A percentile compares a stretch with the other conserved stretches of the same genome.
Conservation (phyloP, 2,329 filamentous ascomycete genomes). For the Helminthosporium solani region DNA sequence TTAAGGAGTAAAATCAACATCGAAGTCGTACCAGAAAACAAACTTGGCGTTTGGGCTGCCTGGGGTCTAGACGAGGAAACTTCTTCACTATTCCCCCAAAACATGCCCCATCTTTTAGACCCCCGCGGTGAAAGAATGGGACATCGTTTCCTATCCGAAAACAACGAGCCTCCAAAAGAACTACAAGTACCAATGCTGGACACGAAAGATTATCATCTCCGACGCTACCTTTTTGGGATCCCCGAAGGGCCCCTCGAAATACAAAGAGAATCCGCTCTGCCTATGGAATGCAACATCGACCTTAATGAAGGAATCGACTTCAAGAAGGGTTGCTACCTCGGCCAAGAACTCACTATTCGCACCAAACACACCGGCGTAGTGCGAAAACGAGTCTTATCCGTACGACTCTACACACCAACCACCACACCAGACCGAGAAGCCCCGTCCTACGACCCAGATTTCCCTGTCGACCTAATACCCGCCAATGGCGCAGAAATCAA, state of each 20-base stretch:
- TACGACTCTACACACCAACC: slow-evolving; percentile 62
- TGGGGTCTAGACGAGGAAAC: slow-evolving; percentile 56
- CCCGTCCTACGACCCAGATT: slow-evolving; percentile 37
- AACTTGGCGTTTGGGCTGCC: slow-evolving; percentile 69
- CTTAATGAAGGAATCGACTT: slow-evolving; percentile 84
- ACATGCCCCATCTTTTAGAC: slow-evolving; percentile 18
- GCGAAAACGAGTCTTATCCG: slow-evolving; percentile 82
- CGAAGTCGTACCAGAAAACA: slow-evolving; percentile 60
- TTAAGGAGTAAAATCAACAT: slow-evolving; percentile 76
- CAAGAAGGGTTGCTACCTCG: slow-evolving; percentile 94
- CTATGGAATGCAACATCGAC: slow-evolving; percentile 89
- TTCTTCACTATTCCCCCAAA: not conserved
- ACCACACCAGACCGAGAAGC: not conserved
- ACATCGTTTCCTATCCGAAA: slow-evolving; percentile 13
- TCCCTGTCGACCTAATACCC: slow-evolving; percentile 40
- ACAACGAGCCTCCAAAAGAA: slow-evolving; percentile 18
- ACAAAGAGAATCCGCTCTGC: slow-evolving; percentile 67
- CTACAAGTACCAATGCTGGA: slow-evolving; percentile 35
- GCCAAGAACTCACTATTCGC: slow-evolving; percentile 93
- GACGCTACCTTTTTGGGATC: slow-evolving; percentile 77
- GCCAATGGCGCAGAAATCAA: slow-evolving; percentile 55
- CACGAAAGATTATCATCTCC: slow-evolving; percentile 64
- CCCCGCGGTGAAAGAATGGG: slow-evolving; percentile 19
- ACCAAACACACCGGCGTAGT: slow-evolving; percentile 94
- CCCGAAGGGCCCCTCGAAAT: slow-evolving; percentile 85